Evolutionary conservation across 352 stramenopile species (phyloP).

Genomic region (Phytophthora cactorum): DNA sequence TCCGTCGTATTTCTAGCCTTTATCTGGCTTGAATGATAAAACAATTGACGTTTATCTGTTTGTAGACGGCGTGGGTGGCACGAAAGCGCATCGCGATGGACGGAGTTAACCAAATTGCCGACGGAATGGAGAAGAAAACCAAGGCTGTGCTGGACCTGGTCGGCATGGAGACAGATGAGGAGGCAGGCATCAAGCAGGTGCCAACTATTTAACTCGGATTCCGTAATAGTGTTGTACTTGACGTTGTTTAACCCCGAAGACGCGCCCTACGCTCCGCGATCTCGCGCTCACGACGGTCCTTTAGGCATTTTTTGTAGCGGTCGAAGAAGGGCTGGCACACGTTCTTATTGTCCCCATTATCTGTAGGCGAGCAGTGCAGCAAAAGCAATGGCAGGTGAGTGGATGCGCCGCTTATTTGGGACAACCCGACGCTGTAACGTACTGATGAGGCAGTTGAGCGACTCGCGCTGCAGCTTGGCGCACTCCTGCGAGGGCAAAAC

Average conservation of each 20-base stretch:
- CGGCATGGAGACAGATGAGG: constrained; percentile 74
- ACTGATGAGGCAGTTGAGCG: constrained; percentile 73
- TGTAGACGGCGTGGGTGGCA: constrained; percentile 69
- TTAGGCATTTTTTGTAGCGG: constrained; percentile 71
- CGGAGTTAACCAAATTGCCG: constrained; percentile 76
- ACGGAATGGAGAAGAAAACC: constrained; percentile 86
- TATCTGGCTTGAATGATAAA: too few relatives aligned
- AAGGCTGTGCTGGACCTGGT: constrained; percentile 67
- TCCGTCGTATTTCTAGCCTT: neutral
- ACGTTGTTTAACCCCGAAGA: neutral
- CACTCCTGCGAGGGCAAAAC: constrained; percentile 49
- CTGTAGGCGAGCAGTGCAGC: constrained; percentile 21
- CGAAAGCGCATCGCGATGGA: constrained; percentile 84
- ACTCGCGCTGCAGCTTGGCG: constrained; percentile 70
- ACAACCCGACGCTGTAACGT: constrained; percentile 13
- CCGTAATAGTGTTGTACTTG: constrained; percentile 8
- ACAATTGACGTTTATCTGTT: constrained; percentile 7
- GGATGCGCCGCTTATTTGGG: neutral
- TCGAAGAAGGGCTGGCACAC: constrained; percentile 66
- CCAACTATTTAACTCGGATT: constrained; percentile 61
- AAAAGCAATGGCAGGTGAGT: neutral
- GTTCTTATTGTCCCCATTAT: constrained; percentile 55
- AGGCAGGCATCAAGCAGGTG: constrained; percentile 70
- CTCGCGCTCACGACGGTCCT: constrained; percentile 54
- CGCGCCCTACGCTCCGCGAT: constrained; percentile 42